These are phyloP conservation scores for Fusarium pseudonygamai DNA, from an alignment of 2,329 filamentous ascomycete species.

Conservation along the genomic window DNA sequence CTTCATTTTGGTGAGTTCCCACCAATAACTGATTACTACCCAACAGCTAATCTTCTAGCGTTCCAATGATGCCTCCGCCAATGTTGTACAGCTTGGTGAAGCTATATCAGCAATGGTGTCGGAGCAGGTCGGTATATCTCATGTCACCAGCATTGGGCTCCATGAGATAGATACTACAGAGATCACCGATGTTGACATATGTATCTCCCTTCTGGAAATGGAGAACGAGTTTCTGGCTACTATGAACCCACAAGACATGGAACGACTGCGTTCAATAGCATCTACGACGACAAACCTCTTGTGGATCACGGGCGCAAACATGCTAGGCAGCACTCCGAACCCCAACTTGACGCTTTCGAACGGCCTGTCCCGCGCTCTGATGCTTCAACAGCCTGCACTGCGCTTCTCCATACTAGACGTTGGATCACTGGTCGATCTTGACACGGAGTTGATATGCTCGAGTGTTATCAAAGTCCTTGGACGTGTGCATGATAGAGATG, in stretches of 20 bases:
- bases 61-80: not conserved
- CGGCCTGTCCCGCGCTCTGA: not conserved
- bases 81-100: rapidly evolving
- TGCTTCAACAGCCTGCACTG: not conserved
- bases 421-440: not conserved
- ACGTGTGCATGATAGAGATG: not conserved
- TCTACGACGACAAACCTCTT: not conserved
- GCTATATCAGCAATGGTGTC: not conserved
- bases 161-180: not conserved
- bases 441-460: too few species aligned
- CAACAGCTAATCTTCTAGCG: too few species aligned
- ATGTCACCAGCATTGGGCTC: not conserved
- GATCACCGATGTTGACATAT: not conserved
- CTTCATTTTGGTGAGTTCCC: not conserved
- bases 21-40: too few species aligned
- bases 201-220: not conserved
- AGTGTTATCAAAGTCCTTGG: not conserved
- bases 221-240: not conserved
- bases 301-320: not conserved
- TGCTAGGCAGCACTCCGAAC: not conserved
- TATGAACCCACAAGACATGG: not conserved
- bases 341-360: not conserved
- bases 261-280: not conserved
- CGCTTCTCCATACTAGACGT: not conserved
- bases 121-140: not conserved